Evolutionary conservation across 495 filamentous ascomycete genomes (phyloP).

Genomic region (Tuber magnatum): DNA sequence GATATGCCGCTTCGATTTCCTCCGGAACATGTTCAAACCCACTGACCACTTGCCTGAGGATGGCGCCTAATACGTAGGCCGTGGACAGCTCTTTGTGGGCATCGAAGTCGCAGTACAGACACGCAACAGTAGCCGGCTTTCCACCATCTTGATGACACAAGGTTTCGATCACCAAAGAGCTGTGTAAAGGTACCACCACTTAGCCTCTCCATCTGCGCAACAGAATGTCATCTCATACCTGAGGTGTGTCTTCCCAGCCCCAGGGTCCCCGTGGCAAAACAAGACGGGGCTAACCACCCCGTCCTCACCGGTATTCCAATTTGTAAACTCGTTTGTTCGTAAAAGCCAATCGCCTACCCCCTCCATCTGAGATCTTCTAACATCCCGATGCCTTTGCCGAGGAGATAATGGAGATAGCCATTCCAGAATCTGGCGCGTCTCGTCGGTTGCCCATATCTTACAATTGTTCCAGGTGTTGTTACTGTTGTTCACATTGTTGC

Average conservation of each 20-base stretch:
- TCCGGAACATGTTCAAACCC: background rate
- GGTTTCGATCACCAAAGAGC: background rate
- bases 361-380: background rate
- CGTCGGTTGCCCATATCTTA: background rate
- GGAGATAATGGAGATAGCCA: background rate
- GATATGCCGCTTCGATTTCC: background rate
- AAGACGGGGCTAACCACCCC: background rate
- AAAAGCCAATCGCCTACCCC: background rate
- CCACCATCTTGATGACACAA: background rate
- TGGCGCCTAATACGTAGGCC: background rate
- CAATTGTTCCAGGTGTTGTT: background rate
- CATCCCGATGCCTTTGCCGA: background rate
- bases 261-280: background rate
- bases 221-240: background rate
- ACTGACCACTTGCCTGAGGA: background rate
- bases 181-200: background rate
- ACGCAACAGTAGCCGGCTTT: background rate
- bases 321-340: background rate
- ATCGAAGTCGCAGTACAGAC: background rate
- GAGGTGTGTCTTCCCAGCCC: background rate
- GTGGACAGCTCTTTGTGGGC: background rate
- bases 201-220: background rate
- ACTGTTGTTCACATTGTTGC: background rate
- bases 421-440: background rate
- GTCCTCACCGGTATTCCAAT: background rate